A percentile compares a stretch with the other conserved stretches of the same genome.
phyloP scores from a whole-genome alignment of 2,329 filamentous ascomycete species.

The Macrophomina pseudophaseolina region DNA sequence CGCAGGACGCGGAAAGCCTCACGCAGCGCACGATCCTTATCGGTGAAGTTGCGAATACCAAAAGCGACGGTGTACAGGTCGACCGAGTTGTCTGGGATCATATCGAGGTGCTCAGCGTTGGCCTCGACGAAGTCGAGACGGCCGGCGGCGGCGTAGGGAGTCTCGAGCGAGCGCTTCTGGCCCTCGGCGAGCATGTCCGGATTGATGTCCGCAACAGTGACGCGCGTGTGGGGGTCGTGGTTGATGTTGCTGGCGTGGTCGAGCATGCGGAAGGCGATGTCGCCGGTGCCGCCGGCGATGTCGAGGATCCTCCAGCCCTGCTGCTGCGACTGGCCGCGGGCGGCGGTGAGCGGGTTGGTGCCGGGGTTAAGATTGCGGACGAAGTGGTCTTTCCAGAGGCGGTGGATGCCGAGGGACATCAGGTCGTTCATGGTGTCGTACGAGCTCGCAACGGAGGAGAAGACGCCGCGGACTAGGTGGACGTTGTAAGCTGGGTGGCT shows the following conservation, averaged over 20 bases:
- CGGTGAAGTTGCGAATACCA: constrained; percentile 95
- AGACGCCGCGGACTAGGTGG: constrained; percentile 78
- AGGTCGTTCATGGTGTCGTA: constrained; percentile 99
- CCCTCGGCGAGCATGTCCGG: constrained; percentile 91
- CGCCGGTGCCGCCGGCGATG: constrained; percentile 94
- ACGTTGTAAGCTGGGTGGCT: not conserved
- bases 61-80: constrained; percentile 98
- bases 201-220: constrained; percentile 97
- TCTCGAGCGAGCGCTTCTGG: constrained; percentile 72
- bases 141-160: constrained; percentile 61
- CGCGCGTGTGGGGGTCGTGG: constrained; percentile 76
- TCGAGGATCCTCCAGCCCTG: constrained; percentile 80
- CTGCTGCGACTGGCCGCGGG: constrained; percentile 26
- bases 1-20: constrained; percentile 90
- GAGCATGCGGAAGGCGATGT: constrained; percentile 96
- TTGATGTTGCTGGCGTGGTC: constrained; percentile 84
- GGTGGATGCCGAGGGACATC: constrained; percentile 97
- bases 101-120: constrained; percentile 79
- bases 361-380: constrained; percentile 90
- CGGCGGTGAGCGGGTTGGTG: constrained; percentile 55
- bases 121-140: constrained; percentile 80
- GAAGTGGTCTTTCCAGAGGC: constrained; percentile 97
- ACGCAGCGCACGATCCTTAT: constrained; percentile 80
- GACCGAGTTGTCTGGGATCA: constrained; percentile 71
- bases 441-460: constrained; percentile 90